Percentiles rank a stretch among this genome's conserved stretches.
Evolutionary conservation across 108 stramenopile species (phyloP).

Genomic region (Nannochloropsis salina): DNA sequence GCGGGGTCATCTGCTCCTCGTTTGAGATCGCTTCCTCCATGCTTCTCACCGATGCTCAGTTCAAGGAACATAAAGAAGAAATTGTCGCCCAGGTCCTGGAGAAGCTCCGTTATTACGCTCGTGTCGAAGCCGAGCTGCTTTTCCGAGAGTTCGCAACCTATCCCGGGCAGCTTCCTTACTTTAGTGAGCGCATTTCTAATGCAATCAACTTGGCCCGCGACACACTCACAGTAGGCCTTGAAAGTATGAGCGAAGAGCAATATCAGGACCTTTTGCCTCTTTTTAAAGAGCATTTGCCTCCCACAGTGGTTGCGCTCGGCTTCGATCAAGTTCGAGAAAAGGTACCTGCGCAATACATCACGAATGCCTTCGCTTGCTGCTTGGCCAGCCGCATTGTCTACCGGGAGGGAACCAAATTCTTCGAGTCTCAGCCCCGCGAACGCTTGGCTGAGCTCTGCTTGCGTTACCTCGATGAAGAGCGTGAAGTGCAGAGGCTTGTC

Average conservation of each 20-base stretch:
- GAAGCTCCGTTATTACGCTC: slow-evolving; percentile 70
- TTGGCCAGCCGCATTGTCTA: slow-evolving; percentile 91
- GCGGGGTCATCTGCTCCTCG: slow-evolving; percentile 91
- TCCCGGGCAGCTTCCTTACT: slow-evolving; percentile 67
- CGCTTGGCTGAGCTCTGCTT: slow-evolving; percentile 39
- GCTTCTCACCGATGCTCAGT: slow-evolving; percentile 81
- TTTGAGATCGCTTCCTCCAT: slow-evolving; percentile 93
- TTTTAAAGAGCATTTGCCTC: slow-evolving; percentile 69
- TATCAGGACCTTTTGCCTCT: slow-evolving; percentile 47
- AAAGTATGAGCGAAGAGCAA: slow-evolving; percentile 50
- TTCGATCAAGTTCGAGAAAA: slow-evolving; percentile 65
- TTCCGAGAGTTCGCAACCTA: slow-evolving; percentile 86
- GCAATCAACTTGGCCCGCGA: slow-evolving; percentile 87
- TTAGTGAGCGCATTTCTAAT: slow-evolving; percentile 77
- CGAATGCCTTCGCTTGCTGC: slow-evolving; percentile 78
- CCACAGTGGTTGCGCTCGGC: slow-evolving; percentile 62
- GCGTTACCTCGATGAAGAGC: slow-evolving; percentile 29
- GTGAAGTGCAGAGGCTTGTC: slow-evolving; percentile 25
- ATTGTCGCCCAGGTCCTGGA: slow-evolving; percentile 86
- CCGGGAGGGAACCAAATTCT: slow-evolving; percentile 88
- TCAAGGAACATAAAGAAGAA: slow-evolving; percentile 77
- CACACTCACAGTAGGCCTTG: slow-evolving; percentile 70
- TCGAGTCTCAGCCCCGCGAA: slow-evolving; percentile 60
- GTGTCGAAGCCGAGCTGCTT: slow-evolving; percentile 87
- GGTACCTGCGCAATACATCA: slow-evolving; percentile 85